A percentile compares a stretch with the other conserved stretches of the same genome.
Evolutionary conservation across 2,329 filamentous ascomycete genomes (phyloP).

Genomic region (Penicillium sp.): DNA sequence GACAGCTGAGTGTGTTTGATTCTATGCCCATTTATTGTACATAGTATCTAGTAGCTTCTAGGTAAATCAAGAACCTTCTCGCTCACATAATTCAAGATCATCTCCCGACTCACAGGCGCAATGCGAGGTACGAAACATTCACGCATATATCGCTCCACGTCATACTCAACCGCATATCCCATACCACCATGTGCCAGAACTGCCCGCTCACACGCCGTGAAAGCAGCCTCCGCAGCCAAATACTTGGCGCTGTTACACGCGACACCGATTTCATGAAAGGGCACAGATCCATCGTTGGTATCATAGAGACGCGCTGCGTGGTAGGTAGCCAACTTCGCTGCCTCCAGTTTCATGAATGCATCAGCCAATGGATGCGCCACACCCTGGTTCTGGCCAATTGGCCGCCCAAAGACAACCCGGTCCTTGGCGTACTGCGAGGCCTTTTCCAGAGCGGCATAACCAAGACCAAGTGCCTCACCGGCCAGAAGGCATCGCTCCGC

Average conservation of each 20-base stretch:
- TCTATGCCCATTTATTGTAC: neutral
- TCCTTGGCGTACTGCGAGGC: slow-evolving; percentile 66
- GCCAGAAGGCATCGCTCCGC: slow-evolving; percentile 73
- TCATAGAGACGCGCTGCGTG: slow-evolving; percentile 62
- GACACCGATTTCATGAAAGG: slow-evolving; percentile 59
- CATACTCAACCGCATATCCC: slow-evolving; percentile 64
- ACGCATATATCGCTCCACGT: slow-evolving; percentile 61
- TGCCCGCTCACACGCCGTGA: slow-evolving; percentile 59
- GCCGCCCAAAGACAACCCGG: slow-evolving; percentile 59
- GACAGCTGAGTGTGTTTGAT: no score
- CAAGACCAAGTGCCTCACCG: slow-evolving; percentile 76
- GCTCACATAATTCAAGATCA: slow-evolving; percentile 48
- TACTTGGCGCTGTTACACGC: slow-evolving; percentile 72
- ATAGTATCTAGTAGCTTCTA: slow-evolving; percentile 40
- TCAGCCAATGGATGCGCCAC: slow-evolving; percentile 60
- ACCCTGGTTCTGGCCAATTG: slow-evolving; percentile 61
- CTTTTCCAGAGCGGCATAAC: slow-evolving; percentile 67
- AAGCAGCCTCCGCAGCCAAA: slow-evolving; percentile 60
- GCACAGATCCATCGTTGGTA: slow-evolving; percentile 52
- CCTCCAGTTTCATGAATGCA: slow-evolving; percentile 62
- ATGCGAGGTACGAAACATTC: slow-evolving; percentile 61
- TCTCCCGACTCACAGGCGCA: slow-evolving; percentile 58
- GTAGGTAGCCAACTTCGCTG: slow-evolving; percentile 61
- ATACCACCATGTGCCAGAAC: slow-evolving; percentile 61
- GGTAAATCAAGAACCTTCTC: slow-evolving; percentile 47